These are phyloP conservation scores for Aspergillus brunneoviolaceus DNA, from an alignment of 2,329 filamentous ascomycete genomes.

Conservation along the genomic window DNA sequence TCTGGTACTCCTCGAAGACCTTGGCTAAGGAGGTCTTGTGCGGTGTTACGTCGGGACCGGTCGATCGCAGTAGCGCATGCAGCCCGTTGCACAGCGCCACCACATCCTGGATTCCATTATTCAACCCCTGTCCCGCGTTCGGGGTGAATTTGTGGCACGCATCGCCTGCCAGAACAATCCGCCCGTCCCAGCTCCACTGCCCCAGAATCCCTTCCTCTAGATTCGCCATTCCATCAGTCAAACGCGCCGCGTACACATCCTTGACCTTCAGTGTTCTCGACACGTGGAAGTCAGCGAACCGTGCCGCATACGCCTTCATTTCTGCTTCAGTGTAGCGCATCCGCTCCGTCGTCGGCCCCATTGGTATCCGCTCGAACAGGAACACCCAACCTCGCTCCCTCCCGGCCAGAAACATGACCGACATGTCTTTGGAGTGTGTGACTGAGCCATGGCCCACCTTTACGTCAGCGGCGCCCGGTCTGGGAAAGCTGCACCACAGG, in stretches of 20 bases:
- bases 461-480: not conserved
- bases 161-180: conserved; percentile 40
- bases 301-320: conserved; percentile 25
- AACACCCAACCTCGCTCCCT: conserved; percentile 33
- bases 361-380: conserved; percentile 32
- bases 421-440: conserved; percentile 13
- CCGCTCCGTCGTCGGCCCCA: conserved; percentile 25
- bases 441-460: conserved; percentile 7
- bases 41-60: not conserved
- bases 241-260: conserved; percentile 27
- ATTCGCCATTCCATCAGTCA: conserved; percentile 30
- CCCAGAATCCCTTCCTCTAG: conserved; percentile 41
- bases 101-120: conserved; percentile 38
- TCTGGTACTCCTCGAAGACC: conserved; percentile 8
- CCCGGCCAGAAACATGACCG: conserved; percentile 33
- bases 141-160: conserved; percentile 43
- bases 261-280: conserved; percentile 28
- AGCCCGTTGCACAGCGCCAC: conserved; percentile 19
- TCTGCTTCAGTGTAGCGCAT: conserved; percentile 28
- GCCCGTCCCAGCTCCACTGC: conserved; percentile 36
- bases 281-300: conserved; percentile 28
- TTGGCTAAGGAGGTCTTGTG: not conserved
- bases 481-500: conserved; percentile 6
- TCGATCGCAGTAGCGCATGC: not conserved
- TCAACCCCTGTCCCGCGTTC: conserved; percentile 32